Evolutionary conservation across 352 stramenopile genomes (phyloP), one percentile per base, ranked within the genome.

Genomic region (Pythium sp.): DNA sequence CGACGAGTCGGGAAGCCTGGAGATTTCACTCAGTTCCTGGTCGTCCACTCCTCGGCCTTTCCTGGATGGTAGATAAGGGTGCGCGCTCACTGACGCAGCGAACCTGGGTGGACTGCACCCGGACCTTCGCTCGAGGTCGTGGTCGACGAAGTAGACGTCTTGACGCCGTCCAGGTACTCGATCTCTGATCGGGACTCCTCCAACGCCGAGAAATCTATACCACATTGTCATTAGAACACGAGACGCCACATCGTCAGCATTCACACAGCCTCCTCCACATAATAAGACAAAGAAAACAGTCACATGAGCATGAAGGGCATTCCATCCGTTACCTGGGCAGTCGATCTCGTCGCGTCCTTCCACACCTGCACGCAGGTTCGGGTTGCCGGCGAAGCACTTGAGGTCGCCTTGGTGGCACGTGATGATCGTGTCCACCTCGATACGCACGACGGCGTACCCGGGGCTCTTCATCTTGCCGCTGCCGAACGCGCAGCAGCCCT

Each of bases 311-410:
- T n/a, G 26, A 28, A 53, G 30, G 30, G 30, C 30, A 32, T 32
- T n/a, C 24, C 24, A 49, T n/a, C 63, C 76, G 24, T 76, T 76
- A 91, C 82, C 79, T 22, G 81, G 82, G 32, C 84, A 92, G 0
- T 68, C 68, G 57, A 90, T 71, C 58, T 76, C 76, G n/a, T 64
- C 43, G 32, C 76, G 70, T 5, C 65, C 69, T 28, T 84, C 78
- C 43, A 65, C 67, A n/a, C 59, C 72, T 5, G 80, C 81, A 30
- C 74, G 77, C 67, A 86, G 72, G 63, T 74, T 78, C 5, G 84
- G 81, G 74, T 92, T 91, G 55, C 83, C 82, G 28, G 72, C 62
- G 38, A 81, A 81, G 73, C 84, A 92, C 61, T 76, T 72, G 70
- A 92, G 72, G 41, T 61, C 66, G 62, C 78, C 77, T 53, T 79